Percentiles rank a stretch among this genome's conserved stretches.
These are phyloP conservation scores for Pelargonium citronellum DNA, from an alignment of 441 rosid genomes.

Conservation along the genomic window DNA sequence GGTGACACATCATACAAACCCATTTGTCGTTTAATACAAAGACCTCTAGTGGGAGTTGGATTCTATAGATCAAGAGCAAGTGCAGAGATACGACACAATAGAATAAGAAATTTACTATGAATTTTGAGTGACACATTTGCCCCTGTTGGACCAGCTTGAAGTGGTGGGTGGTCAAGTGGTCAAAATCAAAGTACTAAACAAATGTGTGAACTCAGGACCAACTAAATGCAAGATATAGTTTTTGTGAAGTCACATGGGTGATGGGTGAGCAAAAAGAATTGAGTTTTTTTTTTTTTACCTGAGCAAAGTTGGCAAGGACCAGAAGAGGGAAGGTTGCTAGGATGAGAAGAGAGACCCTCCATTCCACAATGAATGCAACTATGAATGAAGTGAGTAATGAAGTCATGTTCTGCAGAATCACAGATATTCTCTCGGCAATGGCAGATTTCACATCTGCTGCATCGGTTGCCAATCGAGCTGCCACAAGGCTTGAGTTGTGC, in stretches of 20 bases:
- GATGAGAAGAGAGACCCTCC: conserved; percentile 98
- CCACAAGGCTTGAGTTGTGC: conserved; percentile 64
- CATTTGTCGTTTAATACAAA: conserved; percentile 36
- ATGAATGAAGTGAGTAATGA: conserved; percentile 95
- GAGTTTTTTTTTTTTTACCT: conserved; percentile 40
- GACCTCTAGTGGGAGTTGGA: conserved; percentile 27
- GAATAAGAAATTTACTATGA: neutral
- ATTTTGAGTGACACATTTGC: conserved; percentile 17
- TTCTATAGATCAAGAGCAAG: conserved; percentile 29
- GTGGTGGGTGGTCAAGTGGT: neutral
- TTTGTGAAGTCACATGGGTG: neutral
- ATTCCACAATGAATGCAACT: conserved; percentile 92
- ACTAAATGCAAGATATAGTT: neutral
- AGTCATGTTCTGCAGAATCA: conserved; percentile 85
- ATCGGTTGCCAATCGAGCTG: conserved; percentile 61
- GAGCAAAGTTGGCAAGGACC: conserved; percentile 98
- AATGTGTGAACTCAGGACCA: neutral
- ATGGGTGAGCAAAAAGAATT: neutral
- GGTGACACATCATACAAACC: conserved; percentile 20
- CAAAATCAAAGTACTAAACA: neutral
- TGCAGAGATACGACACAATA: conserved; percentile 13
- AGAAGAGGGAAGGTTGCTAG: conserved; percentile 90
- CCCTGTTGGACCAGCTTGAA: neutral
- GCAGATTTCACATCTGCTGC: conserved; percentile 44
- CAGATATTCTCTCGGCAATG: conserved; percentile 58